A percentile compares a stretch with the other conserved stretches of the same genome.
Evolutionary conservation across 2,329 filamentous ascomycete species (phyloP).

Genomic region (Escovopsis sp.): DNA sequence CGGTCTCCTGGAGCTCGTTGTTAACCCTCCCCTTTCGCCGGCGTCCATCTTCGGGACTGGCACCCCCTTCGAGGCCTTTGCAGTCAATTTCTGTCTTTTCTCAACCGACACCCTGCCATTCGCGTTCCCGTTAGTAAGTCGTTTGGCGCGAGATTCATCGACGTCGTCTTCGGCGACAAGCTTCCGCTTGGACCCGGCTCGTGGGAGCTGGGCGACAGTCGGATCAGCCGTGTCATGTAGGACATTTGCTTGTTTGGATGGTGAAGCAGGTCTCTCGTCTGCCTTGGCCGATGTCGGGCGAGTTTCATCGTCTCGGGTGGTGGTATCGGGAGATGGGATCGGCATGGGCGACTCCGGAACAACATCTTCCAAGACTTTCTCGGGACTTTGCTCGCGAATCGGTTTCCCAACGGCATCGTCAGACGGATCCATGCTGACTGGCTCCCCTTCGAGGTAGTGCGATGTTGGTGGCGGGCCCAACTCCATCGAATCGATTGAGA

Average conservation of each 20-base stretch:
- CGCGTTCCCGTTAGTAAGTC: slow-evolving; percentile 16
- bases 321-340: slow-evolving; percentile 16
- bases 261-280: neutral
- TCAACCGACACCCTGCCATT: slow-evolving; percentile 9
- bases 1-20: slow-evolving; percentile 27
- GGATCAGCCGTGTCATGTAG: slow-evolving; percentile 3
- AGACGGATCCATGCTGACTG: slow-evolving; percentile 38
- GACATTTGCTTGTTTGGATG: neutral
- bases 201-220: slow-evolving; percentile 16
- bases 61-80: slow-evolving; percentile 33
- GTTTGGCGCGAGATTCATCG: slow-evolving; percentile 18
- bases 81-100: slow-evolving; percentile 20
- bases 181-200: slow-evolving; percentile 44
- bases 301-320: slow-evolving; percentile 5
- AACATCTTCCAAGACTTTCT: slow-evolving; percentile 12
- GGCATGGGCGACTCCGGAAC: slow-evolving; percentile 16
- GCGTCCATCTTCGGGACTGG: slow-evolving; percentile 27
- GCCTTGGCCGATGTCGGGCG: neutral
- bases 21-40: slow-evolving; percentile 16
- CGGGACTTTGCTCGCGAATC: neutral
- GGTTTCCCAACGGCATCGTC: slow-evolving; percentile 10
- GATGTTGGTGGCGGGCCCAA: slow-evolving; percentile 50
- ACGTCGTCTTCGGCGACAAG: slow-evolving; percentile 40
- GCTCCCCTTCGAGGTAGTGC: slow-evolving; percentile 41
- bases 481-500: slow-evolving; percentile 49